Evolutionary conservation across 768 basidiomycete genomes (phyloP).

Genomic region (Kwoniella europaea): DNA sequence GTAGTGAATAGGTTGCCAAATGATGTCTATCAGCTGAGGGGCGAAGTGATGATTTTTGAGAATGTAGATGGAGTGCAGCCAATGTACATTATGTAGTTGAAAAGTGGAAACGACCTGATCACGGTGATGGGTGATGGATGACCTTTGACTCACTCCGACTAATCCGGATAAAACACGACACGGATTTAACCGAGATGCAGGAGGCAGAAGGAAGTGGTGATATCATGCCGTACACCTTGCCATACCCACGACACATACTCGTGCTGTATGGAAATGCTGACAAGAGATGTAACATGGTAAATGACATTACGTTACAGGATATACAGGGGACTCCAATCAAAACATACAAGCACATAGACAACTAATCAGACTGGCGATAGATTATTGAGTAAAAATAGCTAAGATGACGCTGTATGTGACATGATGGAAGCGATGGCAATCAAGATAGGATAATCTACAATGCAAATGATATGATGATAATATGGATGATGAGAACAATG

Average conservation of each 20-base stretch:
- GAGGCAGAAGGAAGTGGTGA: too few relatives aligned
- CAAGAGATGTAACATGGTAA: too few relatives aligned
- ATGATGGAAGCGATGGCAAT: background rate
- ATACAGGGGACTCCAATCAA: too few relatives aligned
- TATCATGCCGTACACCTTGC: too few relatives aligned
- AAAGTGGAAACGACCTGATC: background rate
- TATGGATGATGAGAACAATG: background rate
- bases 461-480: background rate
- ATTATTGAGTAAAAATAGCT: too few relatives aligned
- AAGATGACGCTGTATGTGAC: too few relatives aligned
- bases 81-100: too few relatives aligned
- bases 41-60: too few relatives aligned
- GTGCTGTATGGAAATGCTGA: too few relatives aligned
- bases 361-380: too few relatives aligned
- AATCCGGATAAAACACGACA: background rate
- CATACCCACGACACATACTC: background rate
- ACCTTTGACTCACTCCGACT: background rate
- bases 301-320: too few relatives aligned
- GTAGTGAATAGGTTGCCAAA: background rate
- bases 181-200: background rate
- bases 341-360: too few relatives aligned
- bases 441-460: background rate
- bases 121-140: background rate
- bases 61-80: background rate
- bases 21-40: background rate